Evolutionary conservation across 2,329 filamentous ascomycete genomes (phyloP).

Genomic region (Curvularia eragrostidis): DNA sequence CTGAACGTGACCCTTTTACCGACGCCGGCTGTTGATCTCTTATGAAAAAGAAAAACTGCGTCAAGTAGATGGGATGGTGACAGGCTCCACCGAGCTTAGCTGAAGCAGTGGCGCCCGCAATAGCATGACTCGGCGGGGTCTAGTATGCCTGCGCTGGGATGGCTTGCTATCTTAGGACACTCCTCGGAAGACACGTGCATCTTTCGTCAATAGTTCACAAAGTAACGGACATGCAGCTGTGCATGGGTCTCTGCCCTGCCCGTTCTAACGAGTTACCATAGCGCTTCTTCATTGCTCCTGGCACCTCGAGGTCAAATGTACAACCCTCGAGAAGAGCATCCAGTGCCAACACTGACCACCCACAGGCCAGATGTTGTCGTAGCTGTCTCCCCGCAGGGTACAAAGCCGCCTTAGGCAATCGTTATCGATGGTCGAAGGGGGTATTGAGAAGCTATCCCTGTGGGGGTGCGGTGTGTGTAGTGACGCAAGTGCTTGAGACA

Average conservation of each 20-base stretch:
- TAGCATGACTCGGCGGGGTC: not conserved
- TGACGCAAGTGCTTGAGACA: too few relatives aligned
- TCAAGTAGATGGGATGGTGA: conserved; percentile 54
- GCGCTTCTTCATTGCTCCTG: conserved; percentile 23
- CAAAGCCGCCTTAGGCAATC: not conserved
- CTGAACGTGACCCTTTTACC: not conserved
- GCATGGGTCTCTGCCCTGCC: not conserved
- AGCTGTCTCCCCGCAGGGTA: conserved; percentile 59
- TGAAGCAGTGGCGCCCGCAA: not conserved
- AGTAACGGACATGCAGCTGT: not conserved
- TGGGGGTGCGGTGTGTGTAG: too few relatives aligned
- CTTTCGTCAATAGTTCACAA: not conserved
- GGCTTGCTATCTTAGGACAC: conserved; percentile 50
- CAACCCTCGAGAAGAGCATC: conserved; percentile 69
- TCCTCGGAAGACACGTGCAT: not conserved
- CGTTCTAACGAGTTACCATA: not conserved
- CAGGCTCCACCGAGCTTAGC: conserved; percentile 55
- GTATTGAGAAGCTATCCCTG: conserved; percentile 26
- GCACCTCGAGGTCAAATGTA: conserved; percentile 58
- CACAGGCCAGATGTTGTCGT: conserved; percentile 61
- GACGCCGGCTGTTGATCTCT: not conserved
- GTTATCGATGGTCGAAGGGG: not conserved
- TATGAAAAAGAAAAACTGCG: not conserved
- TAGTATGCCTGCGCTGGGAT: not conserved
- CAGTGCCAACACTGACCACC: conserved; percentile 71